Evolutionary conservation across 306 rosid genomes (phyloP).

Genomic region (Sesbania bispinosa): DNA sequence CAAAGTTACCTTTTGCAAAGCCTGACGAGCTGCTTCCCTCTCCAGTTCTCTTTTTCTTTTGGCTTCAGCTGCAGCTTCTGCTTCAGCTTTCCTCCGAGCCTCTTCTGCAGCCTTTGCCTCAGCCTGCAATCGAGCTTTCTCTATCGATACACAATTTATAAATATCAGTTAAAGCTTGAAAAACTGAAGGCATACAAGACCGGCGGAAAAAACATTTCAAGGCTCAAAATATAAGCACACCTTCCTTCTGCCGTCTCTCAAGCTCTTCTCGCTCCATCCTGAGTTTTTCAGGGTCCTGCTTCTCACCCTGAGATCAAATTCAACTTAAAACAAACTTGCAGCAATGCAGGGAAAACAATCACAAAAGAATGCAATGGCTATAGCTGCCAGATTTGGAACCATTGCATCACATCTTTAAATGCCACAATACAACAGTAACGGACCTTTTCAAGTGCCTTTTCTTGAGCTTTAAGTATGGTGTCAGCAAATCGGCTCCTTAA

Average conservation of each 20-base stretch:
- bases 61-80: conserved; percentile 64
- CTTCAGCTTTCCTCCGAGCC: conserved; percentile 63
- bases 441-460: conserved; percentile 85
- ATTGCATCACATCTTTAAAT: background rate
- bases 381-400: background rate
- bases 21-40: conserved; percentile 87
- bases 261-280: conserved; percentile 72
- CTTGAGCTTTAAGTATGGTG: conserved; percentile 79
- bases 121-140: conserved; percentile 75
- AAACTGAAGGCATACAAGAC: background rate
- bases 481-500: conserved; percentile 68
- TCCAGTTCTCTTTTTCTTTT: conserved; percentile 64
- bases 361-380: background rate
- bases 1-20: conserved; percentile 57
- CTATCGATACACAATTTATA: conserved; percentile 25
- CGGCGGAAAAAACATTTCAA: background rate
- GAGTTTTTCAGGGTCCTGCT: conserved; percentile 71
- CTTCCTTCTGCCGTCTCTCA: conserved; percentile 67
- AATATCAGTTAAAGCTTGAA: background rate
- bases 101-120: conserved; percentile 91
- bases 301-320: conserved; percentile 55
- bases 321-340: background rate
- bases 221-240: conserved; percentile 30
- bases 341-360: background rate
- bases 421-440: conserved; percentile 16